Percentiles rank a stretch among this genome's conserved stretches.
phyloP scores from a whole-genome alignment of 2,329 filamentous ascomycete species.

The Pestalotiopsis sp. region DNA sequence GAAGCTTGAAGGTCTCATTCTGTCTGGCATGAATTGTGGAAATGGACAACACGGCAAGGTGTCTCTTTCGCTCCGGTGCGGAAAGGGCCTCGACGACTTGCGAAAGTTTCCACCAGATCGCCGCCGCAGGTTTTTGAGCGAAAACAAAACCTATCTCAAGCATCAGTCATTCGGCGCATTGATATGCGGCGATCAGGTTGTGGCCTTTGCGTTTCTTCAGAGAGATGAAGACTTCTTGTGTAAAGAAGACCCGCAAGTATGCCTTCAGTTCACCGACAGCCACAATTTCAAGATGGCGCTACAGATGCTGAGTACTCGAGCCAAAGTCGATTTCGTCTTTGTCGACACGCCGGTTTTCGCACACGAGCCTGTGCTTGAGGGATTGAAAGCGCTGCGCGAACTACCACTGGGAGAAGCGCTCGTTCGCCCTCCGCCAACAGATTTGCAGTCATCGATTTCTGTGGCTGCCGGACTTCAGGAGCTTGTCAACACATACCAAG shows the following conservation, averaged over 20 bases:
- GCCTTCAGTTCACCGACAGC: slow-evolving; percentile 44
- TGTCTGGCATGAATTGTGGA: slow-evolving; percentile 40
- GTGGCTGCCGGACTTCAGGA: not conserved
- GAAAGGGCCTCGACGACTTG: slow-evolving; percentile 47
- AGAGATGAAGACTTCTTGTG: slow-evolving; percentile 51
- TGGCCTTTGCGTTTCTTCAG: slow-evolving; percentile 63
- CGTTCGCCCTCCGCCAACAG: slow-evolving; percentile 33
- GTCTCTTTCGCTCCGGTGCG: slow-evolving; percentile 42
- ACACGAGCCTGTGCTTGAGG: slow-evolving; percentile 66
- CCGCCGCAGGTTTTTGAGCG: slow-evolving; percentile 46
- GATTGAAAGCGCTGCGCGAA: slow-evolving; percentile 57
- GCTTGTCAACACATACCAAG: not conserved
- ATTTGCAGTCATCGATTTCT: slow-evolving; percentile 13
- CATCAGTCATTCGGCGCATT: slow-evolving; percentile 66
- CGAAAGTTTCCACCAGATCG: slow-evolving; percentile 25
- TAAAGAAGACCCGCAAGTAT: slow-evolving; percentile 41
- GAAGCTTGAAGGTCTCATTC: slow-evolving; percentile 32
- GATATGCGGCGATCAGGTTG: slow-evolving; percentile 47
- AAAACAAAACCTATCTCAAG: slow-evolving; percentile 55
- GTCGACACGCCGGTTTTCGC: slow-evolving; percentile 70
- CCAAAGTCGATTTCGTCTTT: slow-evolving; percentile 50
- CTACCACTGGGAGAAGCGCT: slow-evolving; percentile 60
- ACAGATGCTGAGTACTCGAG: slow-evolving; percentile 37
- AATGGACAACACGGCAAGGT: slow-evolving; percentile 31
- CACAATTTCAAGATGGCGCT: slow-evolving; percentile 50